Base-by-base conservation (phyloP, 75 land plant genomes). In the Pinus taeda region DNA sequence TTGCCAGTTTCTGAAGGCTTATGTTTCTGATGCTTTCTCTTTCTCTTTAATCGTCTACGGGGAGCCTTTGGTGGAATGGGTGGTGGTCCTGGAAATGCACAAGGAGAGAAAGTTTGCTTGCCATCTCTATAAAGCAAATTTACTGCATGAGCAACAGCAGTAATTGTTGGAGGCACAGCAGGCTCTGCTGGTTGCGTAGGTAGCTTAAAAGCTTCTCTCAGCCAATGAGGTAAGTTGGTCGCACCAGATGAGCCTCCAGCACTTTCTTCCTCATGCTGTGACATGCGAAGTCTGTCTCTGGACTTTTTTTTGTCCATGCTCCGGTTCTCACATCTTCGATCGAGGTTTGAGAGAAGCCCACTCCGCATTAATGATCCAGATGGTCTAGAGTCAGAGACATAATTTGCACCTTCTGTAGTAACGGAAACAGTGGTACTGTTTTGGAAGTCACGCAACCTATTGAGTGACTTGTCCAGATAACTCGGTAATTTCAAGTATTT, bases 201-300 rank as follows among this genome's bases (percentile, higher is more conserved):
- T 20, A 80, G 71, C 78, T 71, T 90, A 59, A 97, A 92, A 73
- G 98, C 99, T 75, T 95, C 94, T 11, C 93, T 86, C 71, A 97
- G 85, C 99, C 99, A 97, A 74, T 97, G 99, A 36, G 99, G 99
- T 53, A 97, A 86, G 73, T 81, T 96, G 75, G 83, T 79, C 65
- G 78, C 42, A 6, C 81, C 77, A 60, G 87, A 76, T 71, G 65
- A 76, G 60, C 73, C 74, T 26, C 37, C 75, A 76, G 60, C 67
- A 75, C 33, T 75, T 15, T 69, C 86, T 53, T 70, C 83, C 59
- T 79, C 78, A 21, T 24, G 74, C 36, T 56, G 74, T 53, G 74
- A 22, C 74, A 56, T 56, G 57, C 33, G 74, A 69, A 69, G 71
- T 17, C 58, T 56, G 17, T 73, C 74, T 56, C 33, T 73, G 3